Conservation (phyloP, 164 flowering plant genomes). For the Houttuynia cordata region DNA sequence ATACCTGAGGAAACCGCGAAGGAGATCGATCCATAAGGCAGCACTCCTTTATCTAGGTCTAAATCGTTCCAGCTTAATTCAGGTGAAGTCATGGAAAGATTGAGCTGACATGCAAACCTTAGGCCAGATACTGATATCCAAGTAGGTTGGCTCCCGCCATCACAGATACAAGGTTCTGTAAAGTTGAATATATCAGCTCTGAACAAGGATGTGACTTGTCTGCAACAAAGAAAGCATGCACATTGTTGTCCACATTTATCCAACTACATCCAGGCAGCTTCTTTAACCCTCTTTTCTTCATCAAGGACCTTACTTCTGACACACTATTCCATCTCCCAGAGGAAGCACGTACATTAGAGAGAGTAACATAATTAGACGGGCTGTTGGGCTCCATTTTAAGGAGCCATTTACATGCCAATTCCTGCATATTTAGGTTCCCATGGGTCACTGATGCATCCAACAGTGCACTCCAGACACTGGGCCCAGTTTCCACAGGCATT, state of each 20-base stretch:
- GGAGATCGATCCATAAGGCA: neutral
- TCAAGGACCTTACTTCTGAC: conserved; percentile 37
- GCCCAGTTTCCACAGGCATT: conserved; percentile 53
- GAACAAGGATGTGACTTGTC: conserved; percentile 47
- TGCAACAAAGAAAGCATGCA: conserved; percentile 46
- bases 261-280: conserved; percentile 78
- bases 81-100: neutral
- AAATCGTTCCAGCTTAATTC: neutral
- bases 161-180: conserved; percentile 25
- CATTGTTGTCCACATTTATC: conserved; percentile 34
- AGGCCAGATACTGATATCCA: conserved; percentile 11
- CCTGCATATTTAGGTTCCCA: conserved; percentile 37
- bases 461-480: conserved; percentile 70
- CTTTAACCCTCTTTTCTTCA: conserved; percentile 44
- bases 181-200: conserved; percentile 26
- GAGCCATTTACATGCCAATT: conserved; percentile 42
- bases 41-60: neutral
- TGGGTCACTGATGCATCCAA: conserved; percentile 37
- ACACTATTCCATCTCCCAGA: conserved; percentile 56
- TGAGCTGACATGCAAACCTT: neutral
- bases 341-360: conserved; percentile 58
- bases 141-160: conserved; percentile 24
- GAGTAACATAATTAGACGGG: conserved; percentile 51
- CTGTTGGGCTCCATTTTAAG: conserved; percentile 52
- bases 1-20: neutral